phyloP scores from a whole-genome alignment of 1,284 basidiomycete genomes.

The Thecaphora frezii region DNA sequence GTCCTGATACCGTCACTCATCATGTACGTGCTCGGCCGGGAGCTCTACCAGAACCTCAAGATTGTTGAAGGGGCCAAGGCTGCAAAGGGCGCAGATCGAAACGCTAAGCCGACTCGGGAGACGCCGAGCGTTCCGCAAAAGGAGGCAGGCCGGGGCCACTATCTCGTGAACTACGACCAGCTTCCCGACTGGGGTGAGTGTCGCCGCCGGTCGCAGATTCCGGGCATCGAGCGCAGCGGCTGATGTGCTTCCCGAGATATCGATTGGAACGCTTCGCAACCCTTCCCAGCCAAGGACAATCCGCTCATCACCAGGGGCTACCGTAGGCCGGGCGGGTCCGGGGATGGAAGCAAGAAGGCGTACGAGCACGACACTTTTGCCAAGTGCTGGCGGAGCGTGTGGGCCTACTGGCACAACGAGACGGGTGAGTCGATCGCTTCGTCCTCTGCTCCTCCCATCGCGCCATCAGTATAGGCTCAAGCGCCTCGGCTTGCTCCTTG shows the following conservation, averaged over 20 bases:
- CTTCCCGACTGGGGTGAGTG: conserved; percentile 45
- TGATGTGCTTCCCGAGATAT: too few species aligned
- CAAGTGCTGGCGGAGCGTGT: conserved; percentile 55
- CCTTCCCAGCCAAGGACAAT: conserved; percentile 41
- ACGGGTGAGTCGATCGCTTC: conserved; percentile 33
- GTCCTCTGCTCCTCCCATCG: not conserved
- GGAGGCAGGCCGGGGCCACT: too few species aligned
- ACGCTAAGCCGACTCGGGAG: not conserved
- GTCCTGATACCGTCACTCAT: conserved; percentile 70
- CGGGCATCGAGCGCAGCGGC: too few species aligned
- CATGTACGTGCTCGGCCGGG: conserved; percentile 52
- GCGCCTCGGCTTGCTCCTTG: too few species aligned
- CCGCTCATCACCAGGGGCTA: conserved; percentile 52
- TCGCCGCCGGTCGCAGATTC: too few species aligned
- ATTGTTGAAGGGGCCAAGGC: conserved; percentile 36
- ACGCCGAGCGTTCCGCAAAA: too few species aligned
- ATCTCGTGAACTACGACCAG: conserved; percentile 41
- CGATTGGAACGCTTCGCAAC: too few species aligned
- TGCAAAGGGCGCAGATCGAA: conserved; percentile 6
- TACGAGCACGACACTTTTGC: conserved; percentile 48
- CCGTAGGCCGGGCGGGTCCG: conserved; percentile 48
- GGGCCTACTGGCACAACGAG: conserved; percentile 58
- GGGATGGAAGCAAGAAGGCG: conserved; percentile 16
- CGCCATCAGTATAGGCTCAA: not conserved
- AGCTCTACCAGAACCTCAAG: conserved; percentile 27